Percentiles rank a stretch among this genome's conserved stretches.
Evolutionary conservation across 352 stramenopile genomes (phyloP).

Genomic region (Phytophthora pini): DNA sequence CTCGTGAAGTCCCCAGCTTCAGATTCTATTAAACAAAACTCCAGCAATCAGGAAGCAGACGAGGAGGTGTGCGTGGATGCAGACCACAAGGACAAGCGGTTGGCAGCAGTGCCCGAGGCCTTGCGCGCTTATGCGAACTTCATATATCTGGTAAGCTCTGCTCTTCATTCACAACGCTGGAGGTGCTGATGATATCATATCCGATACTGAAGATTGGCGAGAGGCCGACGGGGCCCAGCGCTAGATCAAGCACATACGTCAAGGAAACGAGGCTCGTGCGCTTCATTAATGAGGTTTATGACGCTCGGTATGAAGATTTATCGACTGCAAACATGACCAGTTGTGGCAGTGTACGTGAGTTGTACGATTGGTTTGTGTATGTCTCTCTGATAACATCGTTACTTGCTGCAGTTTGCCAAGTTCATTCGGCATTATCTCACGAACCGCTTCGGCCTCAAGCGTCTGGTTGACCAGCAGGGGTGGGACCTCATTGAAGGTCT

Average conservation of each 20-base stretch:
- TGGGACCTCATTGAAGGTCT: slow-evolving; percentile 66
- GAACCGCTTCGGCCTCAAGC: slow-evolving; percentile 67
- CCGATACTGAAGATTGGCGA: slow-evolving; percentile 26
- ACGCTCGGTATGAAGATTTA: slow-evolving; percentile 52
- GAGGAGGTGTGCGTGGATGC: slow-evolving; percentile 9
- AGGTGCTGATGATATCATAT: neutral
- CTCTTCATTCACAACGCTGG: neutral
- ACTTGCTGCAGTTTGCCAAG: slow-evolving; percentile 37
- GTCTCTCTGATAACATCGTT: neutral
- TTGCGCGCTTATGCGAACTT: slow-evolving; percentile 46
- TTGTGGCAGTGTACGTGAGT: slow-evolving; percentile 20
- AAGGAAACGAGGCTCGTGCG: slow-evolving; percentile 58
- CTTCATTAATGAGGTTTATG: slow-evolving; percentile 79
- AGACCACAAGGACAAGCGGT: slow-evolving; percentile 19
- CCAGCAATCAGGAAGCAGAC: slow-evolving; percentile 6
- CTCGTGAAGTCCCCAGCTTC: slow-evolving; percentile 18
- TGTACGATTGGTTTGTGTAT: neutral
- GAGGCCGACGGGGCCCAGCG: neutral
- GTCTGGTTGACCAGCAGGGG: slow-evolving; percentile 67
- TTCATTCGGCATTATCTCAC: slow-evolving; percentile 71
- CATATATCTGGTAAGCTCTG: slow-evolving; percentile 38
- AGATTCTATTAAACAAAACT: neutral
- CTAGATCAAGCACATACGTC: slow-evolving; percentile 27
- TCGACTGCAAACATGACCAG: slow-evolving; percentile 21
- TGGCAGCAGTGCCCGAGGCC: slow-evolving; percentile 22